Percentiles rank a stretch among this genome's conserved stretches.
phyloP scores from a whole-genome alignment of 1,284 basidiomycete genomes.

The Porogramme epimiltina region DNA sequence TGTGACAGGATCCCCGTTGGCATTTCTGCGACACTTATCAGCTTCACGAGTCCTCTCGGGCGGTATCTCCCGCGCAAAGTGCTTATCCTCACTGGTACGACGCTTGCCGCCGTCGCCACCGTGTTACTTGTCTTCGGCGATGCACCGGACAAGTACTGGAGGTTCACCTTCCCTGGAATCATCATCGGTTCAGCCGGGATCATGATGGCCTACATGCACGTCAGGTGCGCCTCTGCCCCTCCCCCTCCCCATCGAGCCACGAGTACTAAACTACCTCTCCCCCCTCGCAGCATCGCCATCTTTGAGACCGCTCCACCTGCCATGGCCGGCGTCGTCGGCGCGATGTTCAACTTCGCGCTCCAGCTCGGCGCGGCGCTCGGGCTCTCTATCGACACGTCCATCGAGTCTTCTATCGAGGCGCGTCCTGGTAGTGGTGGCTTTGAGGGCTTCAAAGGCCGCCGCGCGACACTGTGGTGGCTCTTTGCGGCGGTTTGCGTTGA shows the following conservation, averaged over 20 bases:
- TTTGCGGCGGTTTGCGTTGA: constrained; percentile 9
- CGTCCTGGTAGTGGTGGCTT: constrained; percentile 7
- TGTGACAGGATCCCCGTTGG: constrained; percentile 29
- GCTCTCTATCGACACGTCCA: constrained; percentile 28
- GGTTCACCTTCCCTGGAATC: constrained; percentile 43
- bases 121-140: constrained; percentile 39
- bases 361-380: constrained; percentile 31
- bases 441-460: constrained; percentile 2
- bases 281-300: constrained; percentile 29
- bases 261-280: not conserved
- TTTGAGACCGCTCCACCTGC: constrained; percentile 27
- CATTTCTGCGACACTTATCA: constrained; percentile 30
- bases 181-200: constrained; percentile 40
- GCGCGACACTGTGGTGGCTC: constrained; percentile 11
- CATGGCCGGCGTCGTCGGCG: constrained; percentile 34
- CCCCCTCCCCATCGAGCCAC: constrained; percentile 1
- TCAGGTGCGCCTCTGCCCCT: constrained; percentile 23
- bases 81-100: constrained; percentile 39
- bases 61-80: constrained; percentile 34
- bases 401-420: constrained; percentile 25
- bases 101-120: constrained; percentile 34
- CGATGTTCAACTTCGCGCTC: constrained; percentile 30
- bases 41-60: constrained; percentile 37
- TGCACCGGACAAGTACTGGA: constrained; percentile 38
- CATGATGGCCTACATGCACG: constrained; percentile 15